phyloP scores from a whole-genome alignment of 257 asterid species.

The Sherardia arvensis region DNA sequence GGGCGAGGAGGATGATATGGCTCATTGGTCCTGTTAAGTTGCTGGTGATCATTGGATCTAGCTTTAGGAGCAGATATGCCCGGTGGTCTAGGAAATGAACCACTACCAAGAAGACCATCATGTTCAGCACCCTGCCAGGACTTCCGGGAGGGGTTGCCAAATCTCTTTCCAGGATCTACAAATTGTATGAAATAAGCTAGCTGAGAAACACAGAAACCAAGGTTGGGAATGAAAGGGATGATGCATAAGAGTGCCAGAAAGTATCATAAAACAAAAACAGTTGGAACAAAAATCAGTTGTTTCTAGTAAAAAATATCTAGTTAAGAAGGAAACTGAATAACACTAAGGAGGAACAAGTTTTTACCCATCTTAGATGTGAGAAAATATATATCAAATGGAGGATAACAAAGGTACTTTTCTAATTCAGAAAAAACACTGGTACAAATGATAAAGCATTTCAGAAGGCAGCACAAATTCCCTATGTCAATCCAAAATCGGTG shows the following conservation, averaged over 20 bases:
- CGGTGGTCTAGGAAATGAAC: slow-evolving; percentile 83
- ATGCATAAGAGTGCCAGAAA: not conserved
- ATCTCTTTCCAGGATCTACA: slow-evolving; percentile 68
- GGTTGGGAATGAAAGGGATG: not conserved
- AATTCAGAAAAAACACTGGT: not conserved
- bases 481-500: not conserved
- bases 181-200: slow-evolving; percentile 8
- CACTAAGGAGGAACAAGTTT: not conserved
- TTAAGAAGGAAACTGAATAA: not conserved
- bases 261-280: not conserved
- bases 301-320: not conserved
- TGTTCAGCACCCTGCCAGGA: slow-evolving; percentile 86
- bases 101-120: slow-evolving; percentile 98
- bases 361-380: not conserved
- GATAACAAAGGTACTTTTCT: not conserved
- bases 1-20: slow-evolving; percentile 99
- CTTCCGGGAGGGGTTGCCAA: slow-evolving; percentile 48
- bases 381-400: not conserved
- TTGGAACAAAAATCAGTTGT: not conserved
- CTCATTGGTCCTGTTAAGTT: slow-evolving; percentile 63
- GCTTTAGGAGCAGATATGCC: slow-evolving; percentile 53
- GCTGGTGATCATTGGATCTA: slow-evolving; percentile 49
- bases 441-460: not conserved
- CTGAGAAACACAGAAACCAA: not conserved
- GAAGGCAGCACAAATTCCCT: not conserved